Evolutionary conservation across 2,329 filamentous ascomycete species (phyloP).

Genomic region (Cladosporium sp.): DNA sequence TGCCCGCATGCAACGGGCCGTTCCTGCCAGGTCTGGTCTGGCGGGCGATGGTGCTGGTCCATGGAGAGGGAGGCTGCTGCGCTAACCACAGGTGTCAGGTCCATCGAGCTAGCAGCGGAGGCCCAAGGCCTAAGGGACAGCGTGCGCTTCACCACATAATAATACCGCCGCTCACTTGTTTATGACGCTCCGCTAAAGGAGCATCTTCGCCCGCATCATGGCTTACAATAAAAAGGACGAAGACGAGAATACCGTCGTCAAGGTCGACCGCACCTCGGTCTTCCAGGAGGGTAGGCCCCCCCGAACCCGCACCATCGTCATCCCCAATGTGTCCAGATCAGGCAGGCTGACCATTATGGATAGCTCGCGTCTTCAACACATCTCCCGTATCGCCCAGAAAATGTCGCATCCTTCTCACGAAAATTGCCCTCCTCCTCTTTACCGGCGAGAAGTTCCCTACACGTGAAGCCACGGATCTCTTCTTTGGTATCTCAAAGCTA

Average conservation of each 20-base stretch:
- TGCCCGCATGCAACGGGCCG: no score
- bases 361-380: constrained; percentile 95
- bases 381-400: constrained; percentile 93
- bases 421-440: constrained; percentile 93
- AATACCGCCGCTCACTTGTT: neutral
- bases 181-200: constrained; percentile 13
- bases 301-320: constrained; percentile 20
- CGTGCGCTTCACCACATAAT: constrained; percentile 6
- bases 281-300: constrained; percentile 85
- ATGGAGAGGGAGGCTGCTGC: neutral
- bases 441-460: constrained; percentile 96
- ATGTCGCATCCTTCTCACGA: constrained; percentile 96
- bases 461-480: constrained; percentile 94
- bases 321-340: constrained; percentile 5
- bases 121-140: constrained; percentile 9
- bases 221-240: constrained; percentile 99
- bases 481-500: constrained; percentile 98
- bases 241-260: constrained; percentile 91
- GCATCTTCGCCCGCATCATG: constrained; percentile 50
- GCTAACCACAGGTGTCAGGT: constrained; percentile 7
- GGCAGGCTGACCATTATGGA: constrained; percentile 15
- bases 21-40: no score
- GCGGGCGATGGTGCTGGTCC: neutral
- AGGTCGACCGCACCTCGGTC: constrained; percentile 94
- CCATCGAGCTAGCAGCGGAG: constrained; percentile 6